phyloP scores from a whole-genome alignment of 2,329 filamentous ascomycete genomes.

The Periconia sp. region DNA sequence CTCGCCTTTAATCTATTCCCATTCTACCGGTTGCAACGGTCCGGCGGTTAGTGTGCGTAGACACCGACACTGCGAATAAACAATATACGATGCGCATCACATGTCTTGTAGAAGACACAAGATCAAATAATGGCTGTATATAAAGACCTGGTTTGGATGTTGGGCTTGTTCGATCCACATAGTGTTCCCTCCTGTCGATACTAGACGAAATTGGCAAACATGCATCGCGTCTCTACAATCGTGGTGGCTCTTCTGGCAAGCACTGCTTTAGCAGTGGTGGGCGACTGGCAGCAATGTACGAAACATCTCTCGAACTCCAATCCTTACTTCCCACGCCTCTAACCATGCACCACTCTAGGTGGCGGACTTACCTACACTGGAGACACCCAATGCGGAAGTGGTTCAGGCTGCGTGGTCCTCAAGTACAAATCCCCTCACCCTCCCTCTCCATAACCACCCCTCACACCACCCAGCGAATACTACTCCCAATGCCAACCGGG shows the following conservation, averaged over 20 bases:
- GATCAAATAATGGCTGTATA: slow-evolving; percentile 3
- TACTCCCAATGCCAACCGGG: slow-evolving; percentile 48
- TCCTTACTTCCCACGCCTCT: not conserved
- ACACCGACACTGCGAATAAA: slow-evolving; percentile 10
- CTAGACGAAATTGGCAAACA: slow-evolving; percentile 1
- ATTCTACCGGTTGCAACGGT: slow-evolving; percentile 30
- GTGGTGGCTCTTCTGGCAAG: slow-evolving; percentile 25
- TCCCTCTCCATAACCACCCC: not conserved
- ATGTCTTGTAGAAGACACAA: slow-evolving; percentile 14
- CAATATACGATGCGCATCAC: slow-evolving; percentile 20
- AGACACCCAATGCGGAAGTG: slow-evolving; percentile 25
- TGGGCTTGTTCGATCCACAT: not conserved
- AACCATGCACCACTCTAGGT: slow-evolving; percentile 15
- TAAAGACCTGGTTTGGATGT: not conserved
- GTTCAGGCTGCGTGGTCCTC: slow-evolving; percentile 33
- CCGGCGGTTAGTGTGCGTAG: slow-evolving; percentile 24
- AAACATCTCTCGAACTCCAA: not conserved
- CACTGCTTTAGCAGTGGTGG: slow-evolving; percentile 25
- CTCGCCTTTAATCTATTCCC: slow-evolving; percentile 23
- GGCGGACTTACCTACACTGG: slow-evolving; percentile 32
- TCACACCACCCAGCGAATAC: slow-evolving; percentile 29
- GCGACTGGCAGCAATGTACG: slow-evolving; percentile 40
- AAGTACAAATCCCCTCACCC: slow-evolving; percentile 20
- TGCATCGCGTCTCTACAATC: slow-evolving; percentile 22
- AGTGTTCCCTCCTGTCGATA: not conserved